Conservation (phyloP, 371 early-diverging fungal species). For the Mucor piriformis region DNA sequence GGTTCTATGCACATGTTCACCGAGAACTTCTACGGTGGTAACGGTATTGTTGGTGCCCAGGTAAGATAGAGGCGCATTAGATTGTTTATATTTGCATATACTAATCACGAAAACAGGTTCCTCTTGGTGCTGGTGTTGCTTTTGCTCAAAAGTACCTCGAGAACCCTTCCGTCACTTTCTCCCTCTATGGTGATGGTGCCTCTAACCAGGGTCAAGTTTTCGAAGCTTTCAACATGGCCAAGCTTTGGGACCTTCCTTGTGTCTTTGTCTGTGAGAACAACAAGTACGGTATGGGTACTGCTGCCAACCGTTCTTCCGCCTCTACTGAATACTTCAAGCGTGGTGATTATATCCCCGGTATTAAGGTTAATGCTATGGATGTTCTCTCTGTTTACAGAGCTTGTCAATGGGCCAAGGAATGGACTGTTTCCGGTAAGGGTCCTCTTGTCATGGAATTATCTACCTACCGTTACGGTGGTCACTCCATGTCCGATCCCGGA, state of each 20-base stretch:
- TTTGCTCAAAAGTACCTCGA: constrained; percentile 94
- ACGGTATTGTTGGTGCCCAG: constrained; percentile 99
- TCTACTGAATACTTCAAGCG: constrained; percentile 95
- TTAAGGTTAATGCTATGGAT: constrained; percentile 95
- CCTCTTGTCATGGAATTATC: constrained; percentile 97
- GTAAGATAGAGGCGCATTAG: too few relatives aligned
- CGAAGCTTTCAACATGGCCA: constrained; percentile 99
- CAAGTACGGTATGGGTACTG: constrained; percentile 99
- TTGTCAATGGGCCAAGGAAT: constrained; percentile 83
- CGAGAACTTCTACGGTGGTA: constrained; percentile 97
- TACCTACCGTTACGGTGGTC: constrained; percentile 99
- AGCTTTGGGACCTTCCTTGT: constrained; percentile 96
- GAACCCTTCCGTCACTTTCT: constrained; percentile 80
- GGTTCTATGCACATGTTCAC: constrained; percentile 99
- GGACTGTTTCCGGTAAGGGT: constrained; percentile 84
- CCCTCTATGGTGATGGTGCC: constrained; percentile 99
- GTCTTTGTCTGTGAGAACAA: constrained; percentile 99
- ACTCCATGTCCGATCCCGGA: constrained; percentile 99
- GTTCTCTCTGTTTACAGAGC: constrained; percentile 92
- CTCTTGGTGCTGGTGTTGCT: constrained; percentile 97
- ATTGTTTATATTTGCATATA: too few relatives aligned
- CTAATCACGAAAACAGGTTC: too few relatives aligned
- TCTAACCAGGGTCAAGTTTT: constrained; percentile 99
- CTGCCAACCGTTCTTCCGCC: constrained; percentile 89
- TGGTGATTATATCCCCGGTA: constrained; percentile 97